Evolutionary conservation across 495 filamentous ascomycete genomes (phyloP).

Genomic region (Tetracladium marchalianum): DNA sequence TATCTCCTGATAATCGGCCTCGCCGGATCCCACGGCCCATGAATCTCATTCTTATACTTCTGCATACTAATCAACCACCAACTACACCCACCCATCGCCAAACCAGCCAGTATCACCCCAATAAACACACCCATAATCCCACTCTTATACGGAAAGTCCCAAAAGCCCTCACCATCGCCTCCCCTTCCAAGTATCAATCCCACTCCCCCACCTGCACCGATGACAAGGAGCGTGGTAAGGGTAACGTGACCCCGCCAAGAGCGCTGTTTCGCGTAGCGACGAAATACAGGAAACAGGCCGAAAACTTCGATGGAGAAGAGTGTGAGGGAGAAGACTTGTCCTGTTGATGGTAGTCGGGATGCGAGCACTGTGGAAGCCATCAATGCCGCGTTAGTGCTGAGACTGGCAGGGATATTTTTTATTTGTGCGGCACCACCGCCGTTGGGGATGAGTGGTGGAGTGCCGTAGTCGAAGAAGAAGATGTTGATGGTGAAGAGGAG

Average conservation of each 20-base stretch:
- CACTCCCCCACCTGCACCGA: constrained; percentile 71
- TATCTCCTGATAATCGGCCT: constrained; percentile 57
- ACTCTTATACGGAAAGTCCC: constrained; percentile 45
- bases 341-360: constrained; percentile 74
- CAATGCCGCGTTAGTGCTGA: constrained; percentile 89
- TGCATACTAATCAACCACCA: constrained; percentile 98
- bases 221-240: constrained; percentile 69
- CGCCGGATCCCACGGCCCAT: constrained; percentile 95
- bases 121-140: constrained; percentile 64
- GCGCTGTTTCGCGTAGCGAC: constrained; percentile 71
- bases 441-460: constrained; percentile 9
- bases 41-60: constrained; percentile 98
- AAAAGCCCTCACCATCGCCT: constrained; percentile 29
- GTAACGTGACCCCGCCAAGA: constrained; percentile 75
- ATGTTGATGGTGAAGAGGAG: constrained; percentile 93
- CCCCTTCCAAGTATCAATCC: constrained; percentile 49
- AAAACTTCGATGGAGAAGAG: constrained; percentile 97
- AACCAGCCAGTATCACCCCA: constrained; percentile 54
- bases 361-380: constrained; percentile 93
- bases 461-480: constrained; percentile 93
- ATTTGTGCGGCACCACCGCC: constrained; percentile 41
- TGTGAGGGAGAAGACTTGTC: constrained; percentile 90
- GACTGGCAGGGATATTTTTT: constrained; percentile 61
- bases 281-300: constrained; percentile 90
- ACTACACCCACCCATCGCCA: constrained; percentile 86